These are phyloP conservation scores for Pseudofabraea citricarpa DNA, from an alignment of 2,329 filamentous ascomycete genomes.

Conservation along the genomic window DNA sequence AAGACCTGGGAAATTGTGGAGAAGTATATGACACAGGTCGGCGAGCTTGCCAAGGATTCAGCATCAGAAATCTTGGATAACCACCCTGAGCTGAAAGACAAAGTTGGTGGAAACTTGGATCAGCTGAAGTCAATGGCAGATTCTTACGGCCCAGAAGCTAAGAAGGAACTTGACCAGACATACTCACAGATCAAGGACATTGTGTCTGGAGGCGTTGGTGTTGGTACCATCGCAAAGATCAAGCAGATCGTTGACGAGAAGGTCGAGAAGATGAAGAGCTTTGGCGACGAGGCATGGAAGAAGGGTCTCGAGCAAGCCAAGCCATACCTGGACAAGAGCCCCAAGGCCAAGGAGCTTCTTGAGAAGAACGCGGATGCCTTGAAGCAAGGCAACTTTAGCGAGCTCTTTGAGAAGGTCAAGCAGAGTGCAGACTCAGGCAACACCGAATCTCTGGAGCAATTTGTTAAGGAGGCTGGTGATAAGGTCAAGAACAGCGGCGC, in stretches of 20 bases:
- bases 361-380: slow-evolving; percentile 66
- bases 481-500: slow-evolving; percentile 50
- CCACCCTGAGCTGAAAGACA: slow-evolving; percentile 68
- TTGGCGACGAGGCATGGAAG: slow-evolving; percentile 68
- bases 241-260: slow-evolving; percentile 64
- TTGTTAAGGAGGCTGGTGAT: slow-evolving; percentile 52
- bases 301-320: slow-evolving; percentile 67
- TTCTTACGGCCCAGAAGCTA: slow-evolving; percentile 68
- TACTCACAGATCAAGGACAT: slow-evolving; percentile 64
- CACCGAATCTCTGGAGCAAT: slow-evolving; percentile 52
- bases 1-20: slow-evolving; percentile 59
- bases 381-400: slow-evolving; percentile 60
- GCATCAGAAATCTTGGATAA: slow-evolving; percentile 64
- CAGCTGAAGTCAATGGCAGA: slow-evolving; percentile 66
- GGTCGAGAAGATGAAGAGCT: slow-evolving; percentile 57
- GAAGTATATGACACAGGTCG: slow-evolving; percentile 55
- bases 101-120: slow-evolving; percentile 62
- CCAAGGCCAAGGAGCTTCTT: slow-evolving; percentile 67
- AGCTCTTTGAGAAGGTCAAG: slow-evolving; percentile 60
- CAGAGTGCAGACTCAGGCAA: slow-evolving; percentile 58
- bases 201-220: slow-evolving; percentile 54
- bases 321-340: slow-evolving; percentile 70
- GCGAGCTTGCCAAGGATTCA: slow-evolving; percentile 57
- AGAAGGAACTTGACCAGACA: slow-evolving; percentile 70
- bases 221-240: slow-evolving; percentile 45